Percentiles rank a stretch among this genome's conserved stretches.
These are phyloP conservation scores for Cymbopogon citratus DNA, from an alignment of 176 grass and related monocot genomes.

Conservation along the genomic window DNA sequence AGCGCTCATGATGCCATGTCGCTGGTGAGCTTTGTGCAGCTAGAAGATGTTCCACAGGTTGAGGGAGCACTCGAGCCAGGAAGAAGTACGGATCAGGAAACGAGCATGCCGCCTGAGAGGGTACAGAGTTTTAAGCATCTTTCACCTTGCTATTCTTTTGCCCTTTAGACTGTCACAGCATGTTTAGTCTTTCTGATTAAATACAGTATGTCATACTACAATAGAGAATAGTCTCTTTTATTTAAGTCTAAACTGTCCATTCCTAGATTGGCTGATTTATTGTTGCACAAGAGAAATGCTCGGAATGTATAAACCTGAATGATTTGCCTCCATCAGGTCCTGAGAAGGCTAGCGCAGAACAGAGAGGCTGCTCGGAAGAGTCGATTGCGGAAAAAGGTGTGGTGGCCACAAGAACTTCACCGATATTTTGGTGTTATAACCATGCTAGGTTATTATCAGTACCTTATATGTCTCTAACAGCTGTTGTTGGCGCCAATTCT, in stretches of 20 bases:
- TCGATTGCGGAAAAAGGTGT: slow-evolving; percentile 81
- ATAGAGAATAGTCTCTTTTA: background rate
- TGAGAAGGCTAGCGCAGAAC: slow-evolving; percentile 83
- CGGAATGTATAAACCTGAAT: background rate
- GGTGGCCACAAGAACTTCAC: slow-evolving; percentile 26
- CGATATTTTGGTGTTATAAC: background rate
- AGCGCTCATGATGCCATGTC: slow-evolving; percentile 4
- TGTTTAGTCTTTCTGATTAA: background rate
- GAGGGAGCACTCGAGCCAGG: slow-evolving; percentile 26
- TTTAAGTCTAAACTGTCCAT: background rate
- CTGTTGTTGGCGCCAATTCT: background rate
- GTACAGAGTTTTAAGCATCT: slow-evolving; percentile 5
- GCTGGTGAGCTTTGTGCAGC: slow-evolving; percentile 33
- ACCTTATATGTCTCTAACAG: background rate
- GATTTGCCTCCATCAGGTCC: slow-evolving; percentile 47
- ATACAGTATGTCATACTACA: too few species aligned
- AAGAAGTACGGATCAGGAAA: slow-evolving; percentile 51
- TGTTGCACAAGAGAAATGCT: background rate
- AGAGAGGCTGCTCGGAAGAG: slow-evolving; percentile 87
- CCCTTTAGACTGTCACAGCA: background rate
- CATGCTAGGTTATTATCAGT: background rate
- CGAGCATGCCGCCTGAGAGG: slow-evolving; percentile 58
- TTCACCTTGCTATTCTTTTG: background rate
- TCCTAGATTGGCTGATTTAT: background rate
- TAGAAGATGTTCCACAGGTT: slow-evolving; percentile 38